Percentiles rank a stretch among this genome's conserved stretches.
phyloP scores from a whole-genome alignment of 352 stramenopile species.

The Pythium dissotocum region DNA sequence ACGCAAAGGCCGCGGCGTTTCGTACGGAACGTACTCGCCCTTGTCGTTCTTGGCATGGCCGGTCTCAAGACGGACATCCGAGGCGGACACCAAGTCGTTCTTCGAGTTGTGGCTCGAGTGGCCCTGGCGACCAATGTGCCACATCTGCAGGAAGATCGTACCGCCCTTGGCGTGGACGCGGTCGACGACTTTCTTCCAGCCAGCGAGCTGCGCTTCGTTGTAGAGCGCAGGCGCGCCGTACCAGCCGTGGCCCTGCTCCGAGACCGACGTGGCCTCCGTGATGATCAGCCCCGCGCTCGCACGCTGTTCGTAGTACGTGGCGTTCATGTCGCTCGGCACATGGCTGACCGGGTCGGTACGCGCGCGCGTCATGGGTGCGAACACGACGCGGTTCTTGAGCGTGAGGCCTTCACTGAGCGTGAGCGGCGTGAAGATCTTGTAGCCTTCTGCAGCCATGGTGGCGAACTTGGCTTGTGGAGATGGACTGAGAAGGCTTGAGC shows the following conservation, averaged over 20 bases:
- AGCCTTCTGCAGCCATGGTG: neutral
- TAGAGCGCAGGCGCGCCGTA: slow-evolving; percentile 26
- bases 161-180: neutral
- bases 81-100: slow-evolving; percentile 34
- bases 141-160: slow-evolving; percentile 59
- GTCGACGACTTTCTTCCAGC: neutral
- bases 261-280: slow-evolving; percentile 4
- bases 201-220: slow-evolving; percentile 13
- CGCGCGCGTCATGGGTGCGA: slow-evolving; percentile 29
- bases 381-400: slow-evolving; percentile 35
- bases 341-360: slow-evolving; percentile 3
- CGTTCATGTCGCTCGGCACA: slow-evolving; percentile 15
- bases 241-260: slow-evolving; percentile 4
- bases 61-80: slow-evolving; percentile 6
- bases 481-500: neutral
- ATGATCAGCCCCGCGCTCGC: slow-evolving; percentile 9
- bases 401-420: slow-evolving; percentile 3
- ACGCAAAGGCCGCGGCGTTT: slow-evolving; percentile 48
- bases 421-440: slow-evolving; percentile 20
- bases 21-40: slow-evolving; percentile 26
- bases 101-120: slow-evolving; percentile 44
- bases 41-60: neutral
- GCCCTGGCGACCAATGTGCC: slow-evolving; percentile 54
- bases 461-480: neutral
- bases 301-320: slow-evolving; percentile 32